Base-by-base conservation (phyloP, 2,329 filamentous ascomycete species). In the Alternaria arbusti region DNA sequence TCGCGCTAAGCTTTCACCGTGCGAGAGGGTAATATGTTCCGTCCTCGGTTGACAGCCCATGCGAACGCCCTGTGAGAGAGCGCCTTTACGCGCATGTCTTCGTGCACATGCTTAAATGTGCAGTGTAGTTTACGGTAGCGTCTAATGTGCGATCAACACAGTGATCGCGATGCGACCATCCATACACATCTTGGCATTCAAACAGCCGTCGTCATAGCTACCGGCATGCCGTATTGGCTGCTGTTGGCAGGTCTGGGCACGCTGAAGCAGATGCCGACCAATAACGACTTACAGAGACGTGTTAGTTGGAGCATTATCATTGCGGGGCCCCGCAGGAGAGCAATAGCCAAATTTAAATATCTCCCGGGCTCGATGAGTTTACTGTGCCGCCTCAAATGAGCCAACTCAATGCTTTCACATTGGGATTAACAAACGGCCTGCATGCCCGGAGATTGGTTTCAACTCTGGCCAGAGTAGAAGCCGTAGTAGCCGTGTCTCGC, bases 201-300 rank as follows among this genome's bases (percentile, higher is more conserved):
- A 36, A 45, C 52, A 17, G 44, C 43, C 60, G 47, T 61, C 65
- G 60, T 66, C 60, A 61, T 60, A 61, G 51, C 59, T 54, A 61
- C 60, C 46, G 36, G 57, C 36, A 51, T 30, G n/a, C 32, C 47
- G 17, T 60, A 65, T 67, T 67, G 64, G 66, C 60, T 59, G 58
- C 60, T 58, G 57, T 66, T 57, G 15, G 59, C 54, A n/a, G 30
- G 30, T 56, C 58, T 60, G 52, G 51, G 51, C 51, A 32, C 10
- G 26, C 30, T 5, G 23, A 36, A 20, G 20, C 17, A n/a, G n/a
- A 12, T 5, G 10, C 13, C 6, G 43, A n/a, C 32, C 52, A 49
- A 50, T 57, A 12, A 12, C 6, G 25, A 44, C 11, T 20, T 4
- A 22, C 10, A 17, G 5, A 15, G 11, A 20, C 11, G 45, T 44